Percentiles rank a stretch among this genome's conserved stretches.
These are phyloP conservation scores for Xylaria intraflava DNA, from an alignment of 495 filamentous ascomycete species.

Conservation along the genomic window DNA sequence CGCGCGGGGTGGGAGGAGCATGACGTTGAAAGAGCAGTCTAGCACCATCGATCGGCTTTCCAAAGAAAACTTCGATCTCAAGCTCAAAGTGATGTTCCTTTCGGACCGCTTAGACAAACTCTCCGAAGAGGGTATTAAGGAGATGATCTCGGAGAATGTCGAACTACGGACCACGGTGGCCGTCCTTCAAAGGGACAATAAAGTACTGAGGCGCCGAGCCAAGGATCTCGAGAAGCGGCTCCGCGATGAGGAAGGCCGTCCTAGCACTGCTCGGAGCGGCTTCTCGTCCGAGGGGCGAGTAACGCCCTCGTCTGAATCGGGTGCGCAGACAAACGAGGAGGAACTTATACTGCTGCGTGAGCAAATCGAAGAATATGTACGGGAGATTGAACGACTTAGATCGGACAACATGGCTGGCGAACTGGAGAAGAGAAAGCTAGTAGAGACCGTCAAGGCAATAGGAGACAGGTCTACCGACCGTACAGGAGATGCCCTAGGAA, in stretches of 20 bases:
- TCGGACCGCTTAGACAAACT: constrained; percentile 88
- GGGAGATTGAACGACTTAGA: constrained; percentile 72
- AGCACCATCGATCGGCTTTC: constrained; percentile 91
- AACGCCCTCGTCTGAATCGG: constrained; percentile 44
- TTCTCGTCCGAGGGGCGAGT: constrained; percentile 45
- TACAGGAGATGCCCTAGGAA: constrained; percentile 57
- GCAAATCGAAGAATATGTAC: constrained; percentile 71
- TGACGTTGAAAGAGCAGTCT: constrained; percentile 95
- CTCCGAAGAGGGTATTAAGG: constrained; percentile 92
- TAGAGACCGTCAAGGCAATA: constrained; percentile 68
- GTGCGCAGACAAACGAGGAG: constrained; percentile 69
- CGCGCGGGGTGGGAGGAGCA: constrained; percentile 63
- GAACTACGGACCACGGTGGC: constrained; percentile 86
- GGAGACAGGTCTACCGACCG: constrained; percentile 54
- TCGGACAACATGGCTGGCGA: constrained; percentile 70
- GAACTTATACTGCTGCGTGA: constrained; percentile 80
- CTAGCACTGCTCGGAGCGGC: constrained; percentile 46
- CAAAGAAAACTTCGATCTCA: constrained; percentile 96
- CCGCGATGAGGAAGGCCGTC: constrained; percentile 62
- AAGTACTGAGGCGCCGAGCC: constrained; percentile 65
- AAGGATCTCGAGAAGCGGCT: constrained; percentile 81
- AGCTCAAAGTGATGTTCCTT: constrained; percentile 94
- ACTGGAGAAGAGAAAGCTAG: constrained; percentile 72
- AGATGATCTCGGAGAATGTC: constrained; percentile 95
- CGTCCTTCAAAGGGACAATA: constrained; percentile 82